These are phyloP conservation scores for Annulohypoxylon moriforme DNA, from an alignment of 495 filamentous ascomycete species.

Conservation along the genomic window DNA sequence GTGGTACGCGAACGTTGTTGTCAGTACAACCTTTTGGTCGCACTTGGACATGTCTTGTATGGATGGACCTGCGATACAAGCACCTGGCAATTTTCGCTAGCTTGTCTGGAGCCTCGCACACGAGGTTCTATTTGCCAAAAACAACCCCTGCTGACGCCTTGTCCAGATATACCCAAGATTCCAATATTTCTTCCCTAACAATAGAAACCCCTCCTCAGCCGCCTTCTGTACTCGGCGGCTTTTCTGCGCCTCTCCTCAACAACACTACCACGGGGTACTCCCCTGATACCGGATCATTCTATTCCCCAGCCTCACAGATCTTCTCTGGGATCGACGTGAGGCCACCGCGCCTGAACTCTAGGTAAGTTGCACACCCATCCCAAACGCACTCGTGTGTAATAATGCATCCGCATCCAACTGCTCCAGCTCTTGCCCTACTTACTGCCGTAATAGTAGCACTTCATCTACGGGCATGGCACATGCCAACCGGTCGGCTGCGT, in stretches of 20 bases:
- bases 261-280: slow-evolving; percentile 53
- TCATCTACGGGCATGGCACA: slow-evolving; percentile 66
- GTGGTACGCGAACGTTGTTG: slow-evolving; percentile 60
- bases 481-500: slow-evolving; percentile 61
- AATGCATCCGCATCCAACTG: slow-evolving; percentile 23
- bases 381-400: slow-evolving; percentile 26
- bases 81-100: slow-evolving; percentile 52
- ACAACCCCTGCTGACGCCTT: slow-evolving; percentile 51
- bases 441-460: slow-evolving; percentile 58
- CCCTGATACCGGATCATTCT: slow-evolving; percentile 58
- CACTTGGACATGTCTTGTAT: slow-evolving; percentile 53
- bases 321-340: slow-evolving; percentile 61
- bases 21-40: slow-evolving; percentile 57
- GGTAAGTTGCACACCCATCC: slow-evolving; percentile 56
- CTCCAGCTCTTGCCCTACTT: slow-evolving; percentile 48
- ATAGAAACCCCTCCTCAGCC: slow-evolving; percentile 60
- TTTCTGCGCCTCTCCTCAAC: slow-evolving; percentile 56
- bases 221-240: slow-evolving; percentile 56
- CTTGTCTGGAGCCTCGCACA: slow-evolving; percentile 45
- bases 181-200: slow-evolving; percentile 57
- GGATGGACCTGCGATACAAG: slow-evolving; percentile 48
- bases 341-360: slow-evolving; percentile 60
- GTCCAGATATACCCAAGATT: slow-evolving; percentile 60
- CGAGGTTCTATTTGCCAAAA: slow-evolving; percentile 44
- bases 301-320: slow-evolving; percentile 56